Percentiles rank a stretch among this genome's conserved stretches.
These are phyloP conservation scores for Solanum pennellii DNA, from an alignment of 257 asterid species.

Conservation along the genomic window DNA sequence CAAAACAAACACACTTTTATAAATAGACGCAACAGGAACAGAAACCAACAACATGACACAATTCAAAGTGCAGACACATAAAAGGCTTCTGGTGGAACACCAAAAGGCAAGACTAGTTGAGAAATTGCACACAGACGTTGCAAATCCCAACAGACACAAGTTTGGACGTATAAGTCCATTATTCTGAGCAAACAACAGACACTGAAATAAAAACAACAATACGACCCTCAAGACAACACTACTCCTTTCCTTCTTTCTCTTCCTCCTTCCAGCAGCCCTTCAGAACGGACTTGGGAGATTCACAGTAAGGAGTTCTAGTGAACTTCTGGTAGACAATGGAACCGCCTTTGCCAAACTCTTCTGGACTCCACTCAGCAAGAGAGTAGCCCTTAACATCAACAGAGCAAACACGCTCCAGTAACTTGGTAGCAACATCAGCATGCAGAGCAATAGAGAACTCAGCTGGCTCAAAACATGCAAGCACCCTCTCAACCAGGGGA, in stretches of 20 bases:
- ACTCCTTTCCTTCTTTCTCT: constrained; percentile 62
- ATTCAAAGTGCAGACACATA: not conserved
- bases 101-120: not conserved
- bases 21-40: not conserved
- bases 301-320: constrained; percentile 24
- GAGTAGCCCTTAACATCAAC: constrained; percentile 37
- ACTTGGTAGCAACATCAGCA: constrained; percentile 26
- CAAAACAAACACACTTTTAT: not conserved
- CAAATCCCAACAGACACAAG: not conserved
- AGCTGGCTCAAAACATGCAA: constrained; percentile 51
- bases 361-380: constrained; percentile 26
- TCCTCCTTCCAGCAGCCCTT: constrained; percentile 58
- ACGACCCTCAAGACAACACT: constrained; percentile 12
- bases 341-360: constrained; percentile 56
- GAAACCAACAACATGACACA: not conserved
- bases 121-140: not conserved
- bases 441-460: constrained; percentile 59
- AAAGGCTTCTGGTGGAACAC: not conserved
- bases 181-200: not conserved
- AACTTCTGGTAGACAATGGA: constrained; percentile 62
- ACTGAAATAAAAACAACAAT: not conserved
- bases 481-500: constrained; percentile 43
- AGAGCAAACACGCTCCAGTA: constrained; percentile 15
- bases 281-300: constrained; percentile 70
- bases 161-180: not conserved